phyloP scores from a whole-genome alignment of 768 basidiomycete genomes.

The Collybia mongolica region DNA sequence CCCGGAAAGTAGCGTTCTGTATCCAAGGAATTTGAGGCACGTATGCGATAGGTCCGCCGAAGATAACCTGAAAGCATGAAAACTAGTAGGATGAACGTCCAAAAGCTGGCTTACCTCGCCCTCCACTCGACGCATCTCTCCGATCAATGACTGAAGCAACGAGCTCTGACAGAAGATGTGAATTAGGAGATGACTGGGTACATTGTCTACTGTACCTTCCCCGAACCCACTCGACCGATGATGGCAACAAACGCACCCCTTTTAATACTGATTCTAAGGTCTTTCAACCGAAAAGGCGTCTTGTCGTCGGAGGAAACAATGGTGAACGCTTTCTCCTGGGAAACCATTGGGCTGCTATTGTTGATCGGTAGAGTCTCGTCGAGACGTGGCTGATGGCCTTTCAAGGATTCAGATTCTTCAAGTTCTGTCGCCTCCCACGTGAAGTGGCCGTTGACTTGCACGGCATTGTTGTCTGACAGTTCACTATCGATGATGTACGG shows the following conservation, averaged over 20 bases:
- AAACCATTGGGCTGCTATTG: not conserved
- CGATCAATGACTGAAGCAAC: constrained; percentile 53
- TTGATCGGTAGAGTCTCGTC: constrained; percentile 18
- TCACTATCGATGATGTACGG: constrained; percentile 41
- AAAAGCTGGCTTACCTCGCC: constrained; percentile 43
- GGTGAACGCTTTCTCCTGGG: constrained; percentile 13
- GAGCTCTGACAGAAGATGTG: constrained; percentile 42
- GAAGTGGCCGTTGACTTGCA: constrained; percentile 50
- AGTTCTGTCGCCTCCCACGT: constrained; percentile 42
- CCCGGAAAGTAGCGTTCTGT: constrained; percentile 61
- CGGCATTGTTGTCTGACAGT: constrained; percentile 33
- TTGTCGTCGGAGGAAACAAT: constrained; percentile 28
- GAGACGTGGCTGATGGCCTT: constrained; percentile 5
- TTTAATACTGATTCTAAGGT: constrained; percentile 43
- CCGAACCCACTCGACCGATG: constrained; percentile 74
- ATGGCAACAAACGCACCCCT: constrained; percentile 66
- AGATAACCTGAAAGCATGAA: constrained; percentile 33
- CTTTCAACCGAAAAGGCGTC: constrained; percentile 48
- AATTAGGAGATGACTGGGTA: not conserved
- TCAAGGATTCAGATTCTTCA: constrained; percentile 6
- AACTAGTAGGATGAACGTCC: not conserved
- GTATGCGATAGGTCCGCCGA: constrained; percentile 56
- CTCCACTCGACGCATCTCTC: constrained; percentile 61
- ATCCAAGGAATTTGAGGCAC: constrained; percentile 67
- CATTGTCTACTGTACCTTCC: constrained; percentile 44